Evolutionary conservation across 2,329 filamentous ascomycete species (phyloP), one percentile per base, ranked within the genome.

Genomic region (Pseudocercospora cruenta): DNA sequence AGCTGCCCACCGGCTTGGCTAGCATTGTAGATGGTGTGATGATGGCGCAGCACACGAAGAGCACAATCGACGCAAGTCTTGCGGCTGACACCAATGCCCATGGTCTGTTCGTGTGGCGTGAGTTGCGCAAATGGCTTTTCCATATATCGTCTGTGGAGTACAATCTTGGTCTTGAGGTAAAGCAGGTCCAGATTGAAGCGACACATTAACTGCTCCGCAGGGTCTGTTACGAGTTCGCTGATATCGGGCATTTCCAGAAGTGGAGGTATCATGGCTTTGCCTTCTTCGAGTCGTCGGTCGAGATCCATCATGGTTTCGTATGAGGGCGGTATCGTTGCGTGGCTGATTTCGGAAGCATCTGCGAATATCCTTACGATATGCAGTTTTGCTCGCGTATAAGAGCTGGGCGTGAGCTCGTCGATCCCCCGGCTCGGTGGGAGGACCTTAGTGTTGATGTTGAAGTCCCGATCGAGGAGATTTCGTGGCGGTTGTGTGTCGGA

Each of bases 101-200:
- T 60, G 60, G 70, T 61, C 78, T 80, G 71, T 60, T 77, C 72
- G 16, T 79, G 76, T 2, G 65, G 58, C 12, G 67, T 70, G n/a
- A 76, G 71, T 26, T 73, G 63, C 14, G 62, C 58, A 26, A 75
- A 66, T 4, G 75, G 75, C 14, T 69, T 71, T 10, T 78, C 78
- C 68, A 88, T 80, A 68, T 83, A 86, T 28, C 81, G 82, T 16
- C 85, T 80, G 71, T 88, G 85, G n/a, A 88, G 72, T 0, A 86
- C 81, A 33, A 83, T 81, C 58, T 82, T 81, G 8, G 82, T 77
- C 70, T 85, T 85, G 54, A 83, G 81, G 70, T 83, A 84, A 4
- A 85, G 75, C 4, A 87, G 73, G 19, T 86, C 81, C 22, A 87
- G 72, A 47, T 82, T 85, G 67, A 85, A 81, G 4, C 83, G 80